Percentiles rank a stretch among this genome's conserved stretches.
These are phyloP conservation scores for Coriolopsis trogii DNA, from an alignment of 1,284 basidiomycete species.

Conservation along the genomic window DNA sequence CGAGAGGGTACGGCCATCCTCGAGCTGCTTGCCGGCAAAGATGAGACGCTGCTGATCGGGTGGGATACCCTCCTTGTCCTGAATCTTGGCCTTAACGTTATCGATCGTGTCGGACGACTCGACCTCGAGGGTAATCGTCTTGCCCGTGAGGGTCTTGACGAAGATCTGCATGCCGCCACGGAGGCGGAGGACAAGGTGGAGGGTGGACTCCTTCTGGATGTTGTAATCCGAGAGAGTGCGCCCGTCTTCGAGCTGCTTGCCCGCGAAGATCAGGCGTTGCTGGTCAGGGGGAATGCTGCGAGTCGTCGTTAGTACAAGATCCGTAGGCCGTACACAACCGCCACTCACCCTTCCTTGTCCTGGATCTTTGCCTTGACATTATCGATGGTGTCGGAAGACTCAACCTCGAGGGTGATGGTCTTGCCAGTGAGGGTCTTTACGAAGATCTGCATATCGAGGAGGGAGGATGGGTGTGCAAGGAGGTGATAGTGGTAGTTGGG, in stretches of 20 bases:
- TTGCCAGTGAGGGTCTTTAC: conserved; percentile 88
- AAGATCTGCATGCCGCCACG: conserved; percentile 79
- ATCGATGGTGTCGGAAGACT: conserved; percentile 85
- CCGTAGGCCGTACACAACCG: background rate
- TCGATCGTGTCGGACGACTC: conserved; percentile 56
- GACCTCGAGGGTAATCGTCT: conserved; percentile 54
- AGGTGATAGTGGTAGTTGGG: conserved; percentile 15
- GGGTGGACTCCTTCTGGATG: conserved; percentile 67
- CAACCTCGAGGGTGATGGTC: conserved; percentile 88
- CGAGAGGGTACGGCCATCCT: conserved; percentile 82
- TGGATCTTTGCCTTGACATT: conserved; percentile 82
- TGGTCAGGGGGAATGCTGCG: conserved; percentile 77
- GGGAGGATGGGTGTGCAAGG: background rate
- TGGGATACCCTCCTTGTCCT: conserved; percentile 81
- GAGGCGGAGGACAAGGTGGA: conserved; percentile 52
- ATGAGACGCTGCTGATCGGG: conserved; percentile 82
- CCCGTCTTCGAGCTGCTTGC: conserved; percentile 77
- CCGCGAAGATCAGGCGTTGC: conserved; percentile 78
- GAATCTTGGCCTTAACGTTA: conserved; percentile 58
- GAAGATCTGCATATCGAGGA: conserved; percentile 74
- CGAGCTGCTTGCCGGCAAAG: conserved; percentile 86
- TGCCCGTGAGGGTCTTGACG: conserved; percentile 65
- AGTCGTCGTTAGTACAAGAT: conserved; percentile 1
- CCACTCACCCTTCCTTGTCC: conserved; percentile 70
- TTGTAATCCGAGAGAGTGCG: conserved; percentile 76